phyloP scores from a whole-genome alignment of 352 stramenopile genomes.

The Phytopythium boreale region DNA sequence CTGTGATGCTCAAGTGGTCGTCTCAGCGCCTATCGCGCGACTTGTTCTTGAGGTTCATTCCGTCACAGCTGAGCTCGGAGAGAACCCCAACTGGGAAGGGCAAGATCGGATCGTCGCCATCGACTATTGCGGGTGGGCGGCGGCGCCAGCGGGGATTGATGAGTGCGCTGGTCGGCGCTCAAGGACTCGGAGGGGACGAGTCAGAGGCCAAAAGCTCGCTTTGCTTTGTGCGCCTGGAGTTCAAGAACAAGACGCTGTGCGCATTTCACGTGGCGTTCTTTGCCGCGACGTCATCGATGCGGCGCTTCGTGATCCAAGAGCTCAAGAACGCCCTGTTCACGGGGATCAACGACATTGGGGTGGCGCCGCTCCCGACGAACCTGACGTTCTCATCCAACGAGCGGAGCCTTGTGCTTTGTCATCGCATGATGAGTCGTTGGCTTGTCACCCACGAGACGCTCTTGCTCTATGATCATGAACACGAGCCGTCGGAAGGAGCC shows the following conservation, averaged over 20 bases:
- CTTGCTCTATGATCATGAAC: constrained; percentile 39
- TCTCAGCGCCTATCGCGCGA: constrained; percentile 76
- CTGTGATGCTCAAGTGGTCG: constrained; percentile 68
- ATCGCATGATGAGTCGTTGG: constrained; percentile 79
- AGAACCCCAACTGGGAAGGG: constrained; percentile 17
- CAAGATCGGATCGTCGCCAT: constrained; percentile 10
- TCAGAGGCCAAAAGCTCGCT: constrained; percentile 50
- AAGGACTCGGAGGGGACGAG: constrained; percentile 16
- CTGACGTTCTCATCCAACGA: constrained; percentile 7
- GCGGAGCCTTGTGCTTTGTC: constrained; percentile 44
- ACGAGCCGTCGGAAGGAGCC: constrained; percentile 25
- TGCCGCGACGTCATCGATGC: constrained; percentile 53
- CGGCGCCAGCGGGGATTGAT: constrained; percentile 1
- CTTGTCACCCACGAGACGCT: constrained; percentile 77
- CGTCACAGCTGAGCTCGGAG: constrained; percentile 8
- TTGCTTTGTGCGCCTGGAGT: constrained; percentile 81
- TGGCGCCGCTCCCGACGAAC: constrained; percentile 2
- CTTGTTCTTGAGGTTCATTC: constrained; percentile 80
- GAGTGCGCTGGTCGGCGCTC: not conserved
- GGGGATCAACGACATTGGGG: constrained; percentile 46
- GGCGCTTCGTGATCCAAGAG: constrained; percentile 68
- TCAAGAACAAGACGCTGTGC: constrained; percentile 77
- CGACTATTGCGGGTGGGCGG: not conserved
- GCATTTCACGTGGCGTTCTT: constrained; percentile 87
- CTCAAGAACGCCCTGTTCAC: constrained; percentile 64